Conservation (phyloP, 129 eudicot genomes). For the Heracleum sosnowskyi region DNA sequence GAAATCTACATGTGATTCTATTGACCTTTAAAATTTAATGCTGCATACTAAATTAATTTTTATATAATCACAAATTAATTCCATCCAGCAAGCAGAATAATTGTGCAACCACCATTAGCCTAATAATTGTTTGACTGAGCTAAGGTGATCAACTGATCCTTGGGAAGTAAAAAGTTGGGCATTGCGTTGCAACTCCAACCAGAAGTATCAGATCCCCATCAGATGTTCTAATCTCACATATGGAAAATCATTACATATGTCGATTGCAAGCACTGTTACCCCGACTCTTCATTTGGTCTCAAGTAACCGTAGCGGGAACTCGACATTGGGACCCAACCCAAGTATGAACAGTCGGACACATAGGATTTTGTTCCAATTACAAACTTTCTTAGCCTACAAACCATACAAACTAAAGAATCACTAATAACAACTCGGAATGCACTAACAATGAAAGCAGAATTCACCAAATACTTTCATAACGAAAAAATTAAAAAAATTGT, state of each 20-base stretch:
- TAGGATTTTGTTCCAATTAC: too few species aligned
- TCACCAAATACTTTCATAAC: not conserved
- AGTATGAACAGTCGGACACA: not conserved
- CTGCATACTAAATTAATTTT: not conserved
- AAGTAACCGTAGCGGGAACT: not conserved
- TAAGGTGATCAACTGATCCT: not conserved
- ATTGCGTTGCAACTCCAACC: not conserved
- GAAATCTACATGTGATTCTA: not conserved
- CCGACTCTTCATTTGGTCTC: not conserved
- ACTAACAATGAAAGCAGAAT: too few species aligned
- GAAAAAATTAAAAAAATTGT: not conserved
- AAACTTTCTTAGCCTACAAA: too few species aligned
- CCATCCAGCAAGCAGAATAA: not conserved
- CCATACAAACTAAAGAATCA: too few species aligned
- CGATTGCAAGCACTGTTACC: not conserved
- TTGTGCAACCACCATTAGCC: not conserved
- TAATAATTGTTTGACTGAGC: not conserved
- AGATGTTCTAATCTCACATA: not conserved
- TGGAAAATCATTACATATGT: not conserved
- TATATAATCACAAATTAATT: not conserved
- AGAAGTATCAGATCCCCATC: not conserved
- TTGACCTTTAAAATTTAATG: not conserved
- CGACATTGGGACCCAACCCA: not conserved
- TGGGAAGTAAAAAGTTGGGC: not conserved
- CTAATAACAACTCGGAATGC: too few species aligned